Percentiles rank a stretch among this genome's conserved stretches.
Conservation (phyloP, 495 filamentous ascomycete species). For the Xylaria castorea region DNA sequence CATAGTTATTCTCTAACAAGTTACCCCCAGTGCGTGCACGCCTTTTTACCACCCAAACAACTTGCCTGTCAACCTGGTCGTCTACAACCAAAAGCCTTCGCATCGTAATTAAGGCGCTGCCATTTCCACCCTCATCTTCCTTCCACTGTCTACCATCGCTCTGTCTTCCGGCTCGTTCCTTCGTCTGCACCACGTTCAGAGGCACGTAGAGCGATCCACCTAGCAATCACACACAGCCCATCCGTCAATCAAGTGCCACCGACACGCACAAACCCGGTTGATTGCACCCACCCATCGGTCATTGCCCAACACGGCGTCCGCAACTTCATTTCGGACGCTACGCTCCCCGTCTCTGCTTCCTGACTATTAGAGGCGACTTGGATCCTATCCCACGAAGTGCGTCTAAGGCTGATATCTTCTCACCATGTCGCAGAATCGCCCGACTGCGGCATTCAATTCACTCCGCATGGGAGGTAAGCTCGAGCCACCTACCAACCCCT, state of each 20-base stretch:
- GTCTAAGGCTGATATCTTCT: conserved; percentile 34
- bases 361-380: conserved; percentile 46
- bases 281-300: conserved; percentile 40
- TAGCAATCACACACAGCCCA: conserved; percentile 30
- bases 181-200: conserved; percentile 13
- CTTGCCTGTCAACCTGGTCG: conserved; percentile 13
- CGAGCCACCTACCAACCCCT: conserved; percentile 21
- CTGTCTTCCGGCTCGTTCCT: conserved; percentile 8
- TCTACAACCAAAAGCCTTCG: conserved; percentile 16
- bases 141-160: conserved; percentile 15
- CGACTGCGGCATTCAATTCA: conserved; percentile 58
- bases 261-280: conserved; percentile 34
- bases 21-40: conserved; percentile 26
- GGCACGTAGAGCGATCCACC: conserved; percentile 33
- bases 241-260: conserved; percentile 41
- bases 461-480: conserved; percentile 62
- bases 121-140: conserved; percentile 9
- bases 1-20: conserved; percentile 23
- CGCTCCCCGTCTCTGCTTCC: conserved; percentile 38
- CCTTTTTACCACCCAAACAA: conserved; percentile 21
- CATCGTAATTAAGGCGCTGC: conserved; percentile 24
- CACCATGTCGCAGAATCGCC: conserved; percentile 59
- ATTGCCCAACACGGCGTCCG: conserved; percentile 58
- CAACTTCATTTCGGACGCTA: conserved; percentile 37
- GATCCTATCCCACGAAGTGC: conserved; percentile 37